These are phyloP conservation scores for Solanum etuberosum DNA, from an alignment of 257 asterid genomes.

Conservation along the genomic window DNA sequence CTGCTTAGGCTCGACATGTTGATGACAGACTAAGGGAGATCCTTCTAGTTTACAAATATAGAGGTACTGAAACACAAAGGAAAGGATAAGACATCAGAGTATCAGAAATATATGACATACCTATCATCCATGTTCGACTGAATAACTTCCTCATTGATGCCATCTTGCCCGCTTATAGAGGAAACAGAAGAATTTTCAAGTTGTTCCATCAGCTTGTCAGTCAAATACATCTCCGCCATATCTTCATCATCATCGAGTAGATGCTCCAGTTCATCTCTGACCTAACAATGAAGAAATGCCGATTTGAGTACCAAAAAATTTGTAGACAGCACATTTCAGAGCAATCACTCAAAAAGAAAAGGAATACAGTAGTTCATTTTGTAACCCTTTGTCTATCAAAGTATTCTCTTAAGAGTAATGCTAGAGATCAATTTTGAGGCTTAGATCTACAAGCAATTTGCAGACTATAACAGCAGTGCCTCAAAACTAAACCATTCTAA, in stretches of 20 bases:
- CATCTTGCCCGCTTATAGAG: constrained; percentile 49
- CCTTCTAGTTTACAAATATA: not conserved
- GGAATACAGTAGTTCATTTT: not conserved
- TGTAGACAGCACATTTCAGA: not conserved
- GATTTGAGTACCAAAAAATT: not conserved
- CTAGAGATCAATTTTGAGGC: not conserved
- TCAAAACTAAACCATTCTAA: not conserved
- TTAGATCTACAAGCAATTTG: not conserved
- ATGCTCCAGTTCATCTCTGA: constrained; percentile 94
- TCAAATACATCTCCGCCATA: constrained; percentile 97
- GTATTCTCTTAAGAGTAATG: not conserved
- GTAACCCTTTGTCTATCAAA: not conserved
- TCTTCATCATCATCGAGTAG: constrained; percentile 92
- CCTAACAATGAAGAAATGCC: constrained; percentile 32
- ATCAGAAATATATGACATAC: constrained; percentile 14
- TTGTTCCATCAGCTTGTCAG: constrained; percentile 69
- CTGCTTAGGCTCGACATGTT: not conserved
- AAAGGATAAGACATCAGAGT: not conserved
- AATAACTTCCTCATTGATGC: constrained; percentile 35
- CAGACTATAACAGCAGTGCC: not conserved
- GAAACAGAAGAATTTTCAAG: constrained; percentile 57
- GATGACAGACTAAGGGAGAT: not conserved
- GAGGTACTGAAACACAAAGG: not conserved
- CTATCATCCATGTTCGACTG: constrained; percentile 44
- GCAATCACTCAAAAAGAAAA: not conserved